Evolutionary conservation across 352 stramenopile species (phyloP), one percentile per base, ranked within the genome.

Genomic region (Elongisporangium undulatum): DNA sequence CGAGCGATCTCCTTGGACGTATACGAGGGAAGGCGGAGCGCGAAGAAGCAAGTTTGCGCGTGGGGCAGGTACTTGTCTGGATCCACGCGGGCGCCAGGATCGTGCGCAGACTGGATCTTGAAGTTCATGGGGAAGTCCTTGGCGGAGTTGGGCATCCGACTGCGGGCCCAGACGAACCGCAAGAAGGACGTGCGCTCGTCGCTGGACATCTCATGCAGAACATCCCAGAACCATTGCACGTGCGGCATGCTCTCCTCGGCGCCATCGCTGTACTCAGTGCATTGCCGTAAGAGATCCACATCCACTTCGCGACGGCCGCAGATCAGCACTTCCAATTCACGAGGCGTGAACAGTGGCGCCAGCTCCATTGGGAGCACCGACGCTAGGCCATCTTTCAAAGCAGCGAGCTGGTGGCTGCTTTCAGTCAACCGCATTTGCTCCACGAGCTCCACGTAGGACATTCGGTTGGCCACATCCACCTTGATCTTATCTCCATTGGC

Each of bases 41-140:
- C 96, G 70, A 99, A 99, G 81, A 99, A 99, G 69, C 97, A 99
- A 9, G 97, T 99, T 64, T 98, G 97, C n/a, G 97, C 97, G 67
- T 98, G 97, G 48, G 97, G 97, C 45, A 99, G 72, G 63, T 98
- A 98, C 58, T 90, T 73, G 62, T 98, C 90, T 1, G 88, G 85
- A 10, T 93, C 71, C 17, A 74, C 71, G 38, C 80, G 75, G 24
- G 83, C 74, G n/a, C 86, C 85, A 3, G 84, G 80, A 62, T 94
- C 87, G 62, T 94, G 85, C 6, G 87, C 84, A 17, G 87, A 75
- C 70, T 96, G 86, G 53, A 97, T 75, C 67, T 97, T 97, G 63
- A 97, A 97, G 67, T 93, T 96, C 90, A 97, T 97, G 6, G 90
- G 89, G 61, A 99, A 99, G 65, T 99, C 97, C 67, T 97, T 97